Conservation (phyloP, 2,329 filamentous ascomycete species). For the Ceratocystis papillata region DNA sequence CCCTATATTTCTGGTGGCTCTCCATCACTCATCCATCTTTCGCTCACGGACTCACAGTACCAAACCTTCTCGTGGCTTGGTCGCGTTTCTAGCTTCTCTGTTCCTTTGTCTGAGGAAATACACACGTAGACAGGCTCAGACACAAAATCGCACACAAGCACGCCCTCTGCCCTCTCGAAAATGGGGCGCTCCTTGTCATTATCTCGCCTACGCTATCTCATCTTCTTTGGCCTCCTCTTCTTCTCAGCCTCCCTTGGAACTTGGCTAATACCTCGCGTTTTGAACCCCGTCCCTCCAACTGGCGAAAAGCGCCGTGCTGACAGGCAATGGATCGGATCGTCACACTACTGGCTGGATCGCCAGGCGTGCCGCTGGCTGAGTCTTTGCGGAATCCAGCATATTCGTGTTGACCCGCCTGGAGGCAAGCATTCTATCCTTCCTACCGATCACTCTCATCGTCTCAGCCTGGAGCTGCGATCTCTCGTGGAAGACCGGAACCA, state of each 20-base stretch:
- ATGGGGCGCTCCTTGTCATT: slow-evolving; percentile 26
- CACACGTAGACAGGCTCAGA: background rate
- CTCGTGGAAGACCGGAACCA: slow-evolving; percentile 14
- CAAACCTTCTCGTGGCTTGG: background rate
- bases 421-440: slow-evolving; percentile 28
- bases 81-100: background rate
- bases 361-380: slow-evolving; percentile 70
- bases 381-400: slow-evolving; percentile 66
- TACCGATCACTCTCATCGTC: slow-evolving; percentile 25
- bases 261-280: slow-evolving; percentile 42
- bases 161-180: background rate
- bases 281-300: slow-evolving; percentile 54
- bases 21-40: background rate
- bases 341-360: slow-evolving; percentile 61
- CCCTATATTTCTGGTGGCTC: slow-evolving; percentile 6
- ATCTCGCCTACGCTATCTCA: slow-evolving; percentile 40
- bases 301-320: slow-evolving; percentile 53
- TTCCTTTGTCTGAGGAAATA: background rate
- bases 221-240: slow-evolving; percentile 34
- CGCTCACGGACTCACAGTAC: background rate
- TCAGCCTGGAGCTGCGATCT: slow-evolving; percentile 32
- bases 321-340: slow-evolving; percentile 57
- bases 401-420: slow-evolving; percentile 48
- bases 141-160: background rate
- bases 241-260: slow-evolving; percentile 39